Conservation (phyloP, 441 rosid genomes). For the Populus hybrid region DNA sequence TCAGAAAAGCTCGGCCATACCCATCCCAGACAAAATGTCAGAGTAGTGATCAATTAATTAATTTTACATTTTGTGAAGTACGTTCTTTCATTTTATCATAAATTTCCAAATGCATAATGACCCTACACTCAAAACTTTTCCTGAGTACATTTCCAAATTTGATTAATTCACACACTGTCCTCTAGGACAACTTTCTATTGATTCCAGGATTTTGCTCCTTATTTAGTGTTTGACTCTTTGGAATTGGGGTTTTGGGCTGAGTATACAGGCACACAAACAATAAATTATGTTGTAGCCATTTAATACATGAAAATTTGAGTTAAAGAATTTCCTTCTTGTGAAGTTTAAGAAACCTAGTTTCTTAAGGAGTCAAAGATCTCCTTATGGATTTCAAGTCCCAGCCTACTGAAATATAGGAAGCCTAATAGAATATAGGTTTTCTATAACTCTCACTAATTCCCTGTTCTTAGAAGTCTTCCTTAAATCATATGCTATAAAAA, state of each 20-base stretch:
- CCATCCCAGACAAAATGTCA: neutral
- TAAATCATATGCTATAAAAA: neutral
- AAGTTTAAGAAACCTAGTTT: neutral
- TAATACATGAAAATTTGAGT: neutral
- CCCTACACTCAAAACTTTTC: neutral
- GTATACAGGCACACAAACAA: neutral
- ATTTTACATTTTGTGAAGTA: neutral
- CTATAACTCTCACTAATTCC: neutral
- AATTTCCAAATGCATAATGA: neutral
- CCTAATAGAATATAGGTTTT: neutral
- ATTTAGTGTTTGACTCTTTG: neutral
- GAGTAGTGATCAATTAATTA: neutral
- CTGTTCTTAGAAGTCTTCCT: neutral
- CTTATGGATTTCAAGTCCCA: neutral
- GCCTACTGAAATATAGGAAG: neutral
- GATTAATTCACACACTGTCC: neutral
- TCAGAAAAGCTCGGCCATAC: neutral
- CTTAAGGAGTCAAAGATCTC: neutral
- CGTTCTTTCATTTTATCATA: neutral
- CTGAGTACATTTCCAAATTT: neutral
- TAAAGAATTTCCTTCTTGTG: neutral
- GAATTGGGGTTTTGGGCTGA: neutral
- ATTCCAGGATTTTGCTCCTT: neutral
- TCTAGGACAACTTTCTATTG: neutral
- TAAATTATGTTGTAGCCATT: neutral